Conservation (phyloP, 2,329 filamentous ascomycete genomes). For the Pseudomassariella vexata region DNA sequence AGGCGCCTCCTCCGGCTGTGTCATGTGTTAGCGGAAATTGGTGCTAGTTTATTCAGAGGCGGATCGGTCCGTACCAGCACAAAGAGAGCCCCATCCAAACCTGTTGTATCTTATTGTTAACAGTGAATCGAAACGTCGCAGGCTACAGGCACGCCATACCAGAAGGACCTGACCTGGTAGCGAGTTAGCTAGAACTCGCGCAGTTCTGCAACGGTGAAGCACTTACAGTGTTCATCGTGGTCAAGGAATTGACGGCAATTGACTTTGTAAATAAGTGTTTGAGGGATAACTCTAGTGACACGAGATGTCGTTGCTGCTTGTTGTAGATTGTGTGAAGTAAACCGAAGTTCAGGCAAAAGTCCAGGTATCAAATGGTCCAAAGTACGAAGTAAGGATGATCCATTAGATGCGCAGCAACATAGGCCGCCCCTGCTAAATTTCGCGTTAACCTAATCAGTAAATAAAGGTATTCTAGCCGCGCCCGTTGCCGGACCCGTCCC, state of each 20-base stretch:
- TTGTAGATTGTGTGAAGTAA: too few relatives aligned
- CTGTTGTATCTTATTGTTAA: constrained; percentile 35
- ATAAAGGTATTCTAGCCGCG: too few relatives aligned
- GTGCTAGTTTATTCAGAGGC: constrained; percentile 2
- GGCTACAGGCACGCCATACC: constrained; percentile 10
- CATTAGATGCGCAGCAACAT: too few relatives aligned
- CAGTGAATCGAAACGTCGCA: neutral
- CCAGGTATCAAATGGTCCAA: too few relatives aligned
- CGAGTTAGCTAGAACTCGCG: constrained; percentile 4
- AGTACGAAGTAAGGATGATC: too few relatives aligned
- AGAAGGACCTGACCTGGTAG: constrained; percentile 11
- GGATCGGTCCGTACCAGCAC: constrained; percentile 56
- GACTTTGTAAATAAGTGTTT: too few relatives aligned
- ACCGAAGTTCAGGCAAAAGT: too few relatives aligned
- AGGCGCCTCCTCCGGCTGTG: constrained; percentile 80
- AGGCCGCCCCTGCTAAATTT: too few relatives aligned
- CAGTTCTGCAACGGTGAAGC: neutral
- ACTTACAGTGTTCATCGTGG: constrained; percentile 13
- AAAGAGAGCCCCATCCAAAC: constrained; percentile 88
- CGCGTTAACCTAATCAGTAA: too few relatives aligned
- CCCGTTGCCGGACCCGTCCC: too few relatives aligned
- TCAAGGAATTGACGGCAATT: neutral
- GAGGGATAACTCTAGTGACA: too few relatives aligned
- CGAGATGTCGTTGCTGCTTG: too few relatives aligned
- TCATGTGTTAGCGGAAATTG: constrained; percentile 12